A percentile compares a stretch with the other conserved stretches of the same genome.
Conservation (phyloP, 2,329 filamentous ascomycete species). For the Exophiala alcalophila region DNA sequence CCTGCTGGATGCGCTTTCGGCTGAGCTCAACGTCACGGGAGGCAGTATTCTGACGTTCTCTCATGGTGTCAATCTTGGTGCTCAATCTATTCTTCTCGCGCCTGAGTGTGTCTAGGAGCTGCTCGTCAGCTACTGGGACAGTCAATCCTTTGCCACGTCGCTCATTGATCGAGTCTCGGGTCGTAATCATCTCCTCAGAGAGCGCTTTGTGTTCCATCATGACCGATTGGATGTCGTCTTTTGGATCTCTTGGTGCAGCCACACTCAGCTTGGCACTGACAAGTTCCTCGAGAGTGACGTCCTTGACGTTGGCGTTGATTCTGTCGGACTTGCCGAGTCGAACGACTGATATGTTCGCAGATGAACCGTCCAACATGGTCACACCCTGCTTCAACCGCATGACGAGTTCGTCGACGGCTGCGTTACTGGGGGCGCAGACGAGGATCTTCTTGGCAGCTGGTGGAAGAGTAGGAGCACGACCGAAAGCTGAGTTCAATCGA, state of each 20-base stretch:
- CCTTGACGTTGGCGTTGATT: slow-evolving; percentile 82
- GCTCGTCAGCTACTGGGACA: slow-evolving; percentile 56
- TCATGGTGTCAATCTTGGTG: slow-evolving; percentile 78
- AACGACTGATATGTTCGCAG: slow-evolving; percentile 77
- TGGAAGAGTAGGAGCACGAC: slow-evolving; percentile 34
- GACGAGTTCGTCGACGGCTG: slow-evolving; percentile 92
- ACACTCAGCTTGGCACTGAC: slow-evolving; percentile 68
- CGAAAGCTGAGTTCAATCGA: slow-evolving; percentile 36
- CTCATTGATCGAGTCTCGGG: slow-evolving; percentile 70
- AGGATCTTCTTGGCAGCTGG: slow-evolving; percentile 73
- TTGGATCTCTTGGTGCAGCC: slow-evolving; percentile 43
- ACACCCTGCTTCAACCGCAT: slow-evolving; percentile 86
- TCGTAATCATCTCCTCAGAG: slow-evolving; percentile 64
- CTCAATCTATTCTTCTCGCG: slow-evolving; percentile 73
- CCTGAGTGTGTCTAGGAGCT: slow-evolving; percentile 75
- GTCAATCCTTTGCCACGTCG: slow-evolving; percentile 54
- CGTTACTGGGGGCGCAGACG: slow-evolving; percentile 97
- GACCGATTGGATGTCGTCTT: slow-evolving; percentile 59
- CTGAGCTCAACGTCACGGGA: slow-evolving; percentile 83
- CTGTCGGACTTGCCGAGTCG: slow-evolving; percentile 87
- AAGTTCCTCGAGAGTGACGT: slow-evolving; percentile 90
- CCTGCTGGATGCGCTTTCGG: slow-evolving; percentile 79
- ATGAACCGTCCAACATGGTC: slow-evolving; percentile 69
- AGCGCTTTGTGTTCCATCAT: slow-evolving; percentile 65
- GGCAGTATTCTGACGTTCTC: slow-evolving; percentile 78